These are phyloP conservation scores for Dendrobium nobile DNA, from an alignment of 106 monocot genomes.

Conservation along the genomic window DNA sequence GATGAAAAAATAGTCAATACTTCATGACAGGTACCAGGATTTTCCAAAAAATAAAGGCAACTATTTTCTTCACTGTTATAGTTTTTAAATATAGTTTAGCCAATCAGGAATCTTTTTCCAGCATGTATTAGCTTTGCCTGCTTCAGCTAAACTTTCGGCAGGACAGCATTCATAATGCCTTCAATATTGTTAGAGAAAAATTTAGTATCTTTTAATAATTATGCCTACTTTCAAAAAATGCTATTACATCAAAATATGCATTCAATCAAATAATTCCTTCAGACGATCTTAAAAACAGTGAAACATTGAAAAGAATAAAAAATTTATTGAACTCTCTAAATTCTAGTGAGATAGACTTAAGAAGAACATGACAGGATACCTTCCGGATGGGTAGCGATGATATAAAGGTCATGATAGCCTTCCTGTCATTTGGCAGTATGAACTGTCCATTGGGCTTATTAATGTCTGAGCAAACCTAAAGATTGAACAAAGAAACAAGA, in stretches of 20 bases:
- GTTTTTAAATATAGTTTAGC: neutral
- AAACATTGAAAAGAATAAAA: neutral
- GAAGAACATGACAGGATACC: slow-evolving; percentile 27
- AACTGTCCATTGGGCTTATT: slow-evolving; percentile 99
- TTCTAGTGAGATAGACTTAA: slow-evolving; percentile 11
- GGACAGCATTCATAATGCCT: neutral
- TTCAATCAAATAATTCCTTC: neutral
- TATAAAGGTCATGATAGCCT: slow-evolving; percentile 74
- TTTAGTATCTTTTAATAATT: neutral
- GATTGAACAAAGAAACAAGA: neutral
- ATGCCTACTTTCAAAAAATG: neutral
- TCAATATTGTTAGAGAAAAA: neutral
- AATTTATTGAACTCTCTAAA: neutral
- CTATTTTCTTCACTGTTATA: neutral
- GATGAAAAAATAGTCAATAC: neutral
- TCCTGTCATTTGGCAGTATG: slow-evolving; percentile 68
- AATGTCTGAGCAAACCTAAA: slow-evolving; percentile 96
- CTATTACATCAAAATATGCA: neutral
- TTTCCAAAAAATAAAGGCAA: neutral
- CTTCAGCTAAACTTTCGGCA: neutral
- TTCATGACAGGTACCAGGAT: neutral
- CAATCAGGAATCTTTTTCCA: neutral
- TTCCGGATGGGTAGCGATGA: slow-evolving; percentile 92
- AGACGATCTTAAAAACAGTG: neutral
- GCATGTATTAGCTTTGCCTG: neutral